Percentiles rank a stretch among this genome's conserved stretches.
Evolutionary conservation across 768 basidiomycete genomes (phyloP).

Genomic region (Phaeotremella skinneri): DNA sequence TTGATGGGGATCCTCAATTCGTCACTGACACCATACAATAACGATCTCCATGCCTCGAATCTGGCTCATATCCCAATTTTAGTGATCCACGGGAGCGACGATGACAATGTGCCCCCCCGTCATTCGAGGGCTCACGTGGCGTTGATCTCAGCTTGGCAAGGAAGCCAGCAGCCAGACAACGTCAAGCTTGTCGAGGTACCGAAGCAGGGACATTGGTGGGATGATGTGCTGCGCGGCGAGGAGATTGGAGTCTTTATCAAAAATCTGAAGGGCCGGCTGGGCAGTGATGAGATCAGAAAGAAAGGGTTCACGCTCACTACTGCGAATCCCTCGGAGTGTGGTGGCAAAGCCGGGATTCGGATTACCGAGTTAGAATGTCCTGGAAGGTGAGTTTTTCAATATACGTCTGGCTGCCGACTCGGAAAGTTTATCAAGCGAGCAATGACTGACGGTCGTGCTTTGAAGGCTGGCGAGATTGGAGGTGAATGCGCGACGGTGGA

Average conservation of each 20-base stretch:
- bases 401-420: too few relatives aligned
- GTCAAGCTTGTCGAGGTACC: slow-evolving; percentile 30
- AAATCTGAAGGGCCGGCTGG: slow-evolving; percentile 4
- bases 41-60: slow-evolving; percentile 81
- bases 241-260: slow-evolving; percentile 51
- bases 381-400: slow-evolving; percentile 65
- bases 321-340: slow-evolving; percentile 66
- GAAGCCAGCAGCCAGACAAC: slow-evolving; percentile 17
- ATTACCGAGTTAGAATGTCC: slow-evolving; percentile 63
- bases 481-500: slow-evolving; percentile 38
- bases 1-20: slow-evolving; percentile 70
- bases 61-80: slow-evolving; percentile 66
- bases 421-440: too few relatives aligned
- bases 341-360: slow-evolving; percentile 68
- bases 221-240: slow-evolving; percentile 54
- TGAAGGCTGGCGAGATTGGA: slow-evolving; percentile 31
- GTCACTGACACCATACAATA: slow-evolving; percentile 77
- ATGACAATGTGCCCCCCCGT: slow-evolving; percentile 85
- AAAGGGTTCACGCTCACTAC: slow-evolving; percentile 69
- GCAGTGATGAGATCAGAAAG: slow-evolving; percentile 20
- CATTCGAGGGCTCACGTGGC: slow-evolving; percentile 69
- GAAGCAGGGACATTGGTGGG: slow-evolving; percentile 37
- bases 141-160: slow-evolving; percentile 62
- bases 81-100: slow-evolving; percentile 70
- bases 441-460: neutral